Evolutionary conservation across 179 eudicot species (phyloP), one percentile per base, ranked within the genome.

Genomic region (Nepenthes alata): DNA sequence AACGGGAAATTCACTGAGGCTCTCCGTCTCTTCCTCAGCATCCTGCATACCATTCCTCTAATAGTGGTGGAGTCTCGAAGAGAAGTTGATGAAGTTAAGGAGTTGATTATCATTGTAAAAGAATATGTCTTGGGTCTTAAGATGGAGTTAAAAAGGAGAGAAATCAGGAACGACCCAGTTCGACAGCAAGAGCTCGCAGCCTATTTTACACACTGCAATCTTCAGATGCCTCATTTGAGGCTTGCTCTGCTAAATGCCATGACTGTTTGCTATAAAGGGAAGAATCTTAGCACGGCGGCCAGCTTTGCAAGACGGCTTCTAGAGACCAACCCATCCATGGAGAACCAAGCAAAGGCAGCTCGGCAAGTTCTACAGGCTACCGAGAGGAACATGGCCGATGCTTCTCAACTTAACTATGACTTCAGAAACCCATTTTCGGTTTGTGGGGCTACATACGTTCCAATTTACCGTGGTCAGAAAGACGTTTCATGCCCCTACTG

Each of bases 401-500:
- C 76, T 45, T 47, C 80, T 63, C 72, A 84, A 62, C 70, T 86
- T 65, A 85, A 80, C 52, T 86, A 86, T 64, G 94, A 86, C 64
- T 86, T 86, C 74, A 76, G 89, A 69, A 86, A 86, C 48, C 94
- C 94, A 0, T 86, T 86, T 80, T 87, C 81, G 58, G 75, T 77
- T 6, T 86, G 94, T 76, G 94, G 94, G 62, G 79, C 96, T 1
- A 86, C 93, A 0, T 83, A 83, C 56, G 85, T 91, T 34, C 98
- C 98, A 2, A 91, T 91, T 36, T 91, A 91, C 74, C 77, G 91
- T 12, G 98, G 98, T 53, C 95, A 89, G 61, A 91, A 80, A 65
- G 89, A 84, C n/a, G 83, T 81, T 6, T 74, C 84, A 3, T 91
- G 98, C 74, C 98, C 98, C 5, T 91, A 84, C 62, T 91, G 98